A percentile compares a stretch with the other conserved stretches of the same genome.
These are phyloP conservation scores for Phytophthora macrochlamydospora DNA, from an alignment of 352 stramenopile genomes.

Conservation along the genomic window DNA sequence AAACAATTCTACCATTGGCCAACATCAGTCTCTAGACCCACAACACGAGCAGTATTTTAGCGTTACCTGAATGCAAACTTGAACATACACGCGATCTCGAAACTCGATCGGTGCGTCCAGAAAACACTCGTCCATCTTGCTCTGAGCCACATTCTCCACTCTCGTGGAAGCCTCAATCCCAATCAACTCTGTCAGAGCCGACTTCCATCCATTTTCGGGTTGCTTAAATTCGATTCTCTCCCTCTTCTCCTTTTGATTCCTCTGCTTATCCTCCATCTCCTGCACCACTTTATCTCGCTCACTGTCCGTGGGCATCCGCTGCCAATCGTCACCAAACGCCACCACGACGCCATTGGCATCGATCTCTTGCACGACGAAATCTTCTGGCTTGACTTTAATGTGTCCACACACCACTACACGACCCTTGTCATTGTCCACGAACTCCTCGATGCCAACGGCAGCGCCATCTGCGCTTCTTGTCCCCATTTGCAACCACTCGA, in stretches of 20 bases:
- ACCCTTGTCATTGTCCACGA: conserved; percentile 25
- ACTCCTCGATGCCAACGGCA: conserved; percentile 56
- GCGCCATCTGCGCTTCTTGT: conserved; percentile 4
- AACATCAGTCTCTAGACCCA: no score
- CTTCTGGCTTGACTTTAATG: conserved; percentile 58
- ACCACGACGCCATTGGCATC: conserved; percentile 44
- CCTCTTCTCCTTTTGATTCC: conserved; percentile 40
- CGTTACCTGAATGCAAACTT: conserved; percentile 77
- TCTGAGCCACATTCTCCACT: conserved; percentile 29
- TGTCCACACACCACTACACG: conserved; percentile 27
- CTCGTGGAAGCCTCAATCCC: conserved; percentile 9
- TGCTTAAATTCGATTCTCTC: conserved; percentile 58
- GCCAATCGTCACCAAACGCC: conserved; percentile 28
- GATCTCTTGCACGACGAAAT: conserved; percentile 83
- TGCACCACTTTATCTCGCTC: conserved; percentile 44
- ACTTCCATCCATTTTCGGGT: conserved; percentile 52
- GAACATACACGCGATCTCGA: conserved; percentile 62
- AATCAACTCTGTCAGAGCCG: conserved; percentile 42
- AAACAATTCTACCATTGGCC: conserved; percentile 54
- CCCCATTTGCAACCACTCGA: not conserved
- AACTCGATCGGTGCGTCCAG: conserved; percentile 53
- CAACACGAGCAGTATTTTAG: not conserved
- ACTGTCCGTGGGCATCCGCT: conserved; percentile 36
- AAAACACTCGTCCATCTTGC: conserved; percentile 26
- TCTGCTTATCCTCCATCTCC: conserved; percentile 27